Evolutionary conservation across 495 filamentous ascomycete species (phyloP), one percentile per base, ranked within the genome.

Genomic region (Barbatosphaeria neglecta): DNA sequence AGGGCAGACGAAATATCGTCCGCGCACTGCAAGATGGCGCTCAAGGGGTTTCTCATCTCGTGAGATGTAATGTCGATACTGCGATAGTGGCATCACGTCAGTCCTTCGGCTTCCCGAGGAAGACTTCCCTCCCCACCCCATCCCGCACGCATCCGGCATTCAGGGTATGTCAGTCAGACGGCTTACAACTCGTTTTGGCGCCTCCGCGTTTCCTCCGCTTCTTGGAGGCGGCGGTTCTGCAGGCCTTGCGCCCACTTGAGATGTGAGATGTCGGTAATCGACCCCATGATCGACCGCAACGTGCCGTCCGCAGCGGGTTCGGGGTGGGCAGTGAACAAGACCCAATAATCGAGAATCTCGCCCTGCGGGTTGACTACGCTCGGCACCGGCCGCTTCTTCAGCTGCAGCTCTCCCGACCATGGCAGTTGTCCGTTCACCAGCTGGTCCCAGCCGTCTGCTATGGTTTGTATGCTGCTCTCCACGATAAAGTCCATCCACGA

Each of bases 21-120:
- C 7, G 79, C 76, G 53, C 81, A 85, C 50, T 84, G 81, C 27
- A 85, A 56, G 20, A 87, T 82, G 0, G 83, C 83, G 22, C 72
- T 78, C 1, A 87, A 63, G 4, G 84, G 84, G 48, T 87, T 87
- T 4, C 83, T 72, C 54, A 87, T 82, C 53, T 89, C 83, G 55
- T 87, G 83, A 25, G 76, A 82, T 28, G 80, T 84, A 60, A 84
- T 86, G 58, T 86, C 82, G 55, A 87, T 86, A 54, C 31, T 35
- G 31, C 11, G 1, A 15, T n/a, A 35, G 31, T n/a, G 9, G 13
- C 9, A 15, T 35, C 13, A 35, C 13, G 15, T 15, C n/a, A n/a
- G n/a, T n/a, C n/a, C n/a, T n/a, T n/a, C n/a, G n/a, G n/a, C n/a
- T n/a, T n/a, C n/a, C n/a, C n/a, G n/a, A n/a, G n/a, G n/a, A n/a